Percentiles rank a stretch among this genome's conserved stretches.
phyloP scores from a whole-genome alignment of 768 basidiomycete species.

The Pisolithus albus region DNA sequence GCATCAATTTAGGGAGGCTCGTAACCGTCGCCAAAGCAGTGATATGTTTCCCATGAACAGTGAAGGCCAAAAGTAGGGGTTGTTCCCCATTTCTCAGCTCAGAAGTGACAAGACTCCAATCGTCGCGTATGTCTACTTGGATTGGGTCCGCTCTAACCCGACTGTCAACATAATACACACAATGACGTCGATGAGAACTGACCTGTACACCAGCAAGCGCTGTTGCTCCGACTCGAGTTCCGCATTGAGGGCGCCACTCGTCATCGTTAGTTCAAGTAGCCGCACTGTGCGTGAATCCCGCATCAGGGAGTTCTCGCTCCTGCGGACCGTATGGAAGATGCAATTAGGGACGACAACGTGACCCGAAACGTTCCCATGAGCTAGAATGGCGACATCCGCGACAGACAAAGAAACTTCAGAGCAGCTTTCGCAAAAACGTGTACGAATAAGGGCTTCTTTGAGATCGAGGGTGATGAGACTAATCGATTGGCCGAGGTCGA shows the following conservation, averaged over 20 bases:
- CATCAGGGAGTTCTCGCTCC: slow-evolving; percentile 37
- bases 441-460: slow-evolving; percentile 55
- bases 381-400: slow-evolving; percentile 44
- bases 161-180: slow-evolving; percentile 1
- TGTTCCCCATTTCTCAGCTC: slow-evolving; percentile 34
- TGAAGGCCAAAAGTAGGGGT: slow-evolving; percentile 69
- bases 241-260: slow-evolving; percentile 60
- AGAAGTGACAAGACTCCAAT: slow-evolving; percentile 59
- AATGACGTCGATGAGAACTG: slow-evolving; percentile 14
- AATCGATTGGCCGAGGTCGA: slow-evolving; percentile 85
- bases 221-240: slow-evolving; percentile 73
- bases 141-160: slow-evolving; percentile 66
- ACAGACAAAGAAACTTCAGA: slow-evolving; percentile 66
- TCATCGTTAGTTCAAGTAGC: slow-evolving; percentile 70
- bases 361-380: slow-evolving; percentile 69
- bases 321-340: slow-evolving; percentile 67
- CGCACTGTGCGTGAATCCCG: slow-evolving; percentile 33
- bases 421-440: slow-evolving; percentile 51
- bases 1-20: slow-evolving; percentile 71
- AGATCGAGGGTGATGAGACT: slow-evolving; percentile 62
- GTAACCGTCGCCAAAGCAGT: slow-evolving; percentile 62
- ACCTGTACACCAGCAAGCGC: slow-evolving; percentile 71
- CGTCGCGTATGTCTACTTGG: slow-evolving; percentile 66
- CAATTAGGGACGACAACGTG: slow-evolving; percentile 59
- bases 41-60: slow-evolving; percentile 63